Conservation (phyloP, 257 asterid species). For the Solanum pinnatisectum region DNA sequence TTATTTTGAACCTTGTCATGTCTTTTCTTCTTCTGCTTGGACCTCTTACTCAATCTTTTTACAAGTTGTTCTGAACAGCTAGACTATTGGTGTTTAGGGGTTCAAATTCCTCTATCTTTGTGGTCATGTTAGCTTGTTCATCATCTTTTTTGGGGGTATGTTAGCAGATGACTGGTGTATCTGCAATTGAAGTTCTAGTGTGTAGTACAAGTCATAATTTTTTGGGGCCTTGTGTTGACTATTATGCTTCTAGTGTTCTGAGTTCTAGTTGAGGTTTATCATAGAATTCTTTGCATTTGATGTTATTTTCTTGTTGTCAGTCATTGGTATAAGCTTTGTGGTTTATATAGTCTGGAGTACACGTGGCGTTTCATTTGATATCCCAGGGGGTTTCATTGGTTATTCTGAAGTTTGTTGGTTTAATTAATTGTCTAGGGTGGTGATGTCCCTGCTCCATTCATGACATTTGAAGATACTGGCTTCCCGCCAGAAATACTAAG, state of each 20-base stretch:
- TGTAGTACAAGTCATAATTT: neutral
- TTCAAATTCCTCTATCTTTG: neutral
- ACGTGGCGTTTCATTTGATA: neutral
- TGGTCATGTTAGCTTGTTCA: neutral
- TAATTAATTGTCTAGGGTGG: slow-evolving; percentile 53
- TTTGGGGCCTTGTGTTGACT: neutral
- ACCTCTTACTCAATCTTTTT: neutral
- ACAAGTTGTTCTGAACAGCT: neutral
- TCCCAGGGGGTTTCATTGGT: neutral
- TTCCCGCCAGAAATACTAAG: slow-evolving; percentile 81
- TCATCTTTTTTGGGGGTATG: neutral
- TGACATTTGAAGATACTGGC: slow-evolving; percentile 90
- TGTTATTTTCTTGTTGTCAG: neutral
- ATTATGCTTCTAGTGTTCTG: neutral
- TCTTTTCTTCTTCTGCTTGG: neutral
- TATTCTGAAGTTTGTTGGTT: slow-evolving; percentile 7
- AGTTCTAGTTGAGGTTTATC: neutral
- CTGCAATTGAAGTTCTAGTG: neutral
- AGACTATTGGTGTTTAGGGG: neutral
- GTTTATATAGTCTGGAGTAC: neutral
- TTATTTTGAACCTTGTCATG: neutral
- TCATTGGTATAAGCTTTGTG: neutral
- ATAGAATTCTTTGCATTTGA: neutral
- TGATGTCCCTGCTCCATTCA: slow-evolving; percentile 86
- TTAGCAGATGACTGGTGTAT: neutral